Evolutionary conservation across 805 yeast species (phyloP).

Genomic region (Spathaspora sp.): DNA sequence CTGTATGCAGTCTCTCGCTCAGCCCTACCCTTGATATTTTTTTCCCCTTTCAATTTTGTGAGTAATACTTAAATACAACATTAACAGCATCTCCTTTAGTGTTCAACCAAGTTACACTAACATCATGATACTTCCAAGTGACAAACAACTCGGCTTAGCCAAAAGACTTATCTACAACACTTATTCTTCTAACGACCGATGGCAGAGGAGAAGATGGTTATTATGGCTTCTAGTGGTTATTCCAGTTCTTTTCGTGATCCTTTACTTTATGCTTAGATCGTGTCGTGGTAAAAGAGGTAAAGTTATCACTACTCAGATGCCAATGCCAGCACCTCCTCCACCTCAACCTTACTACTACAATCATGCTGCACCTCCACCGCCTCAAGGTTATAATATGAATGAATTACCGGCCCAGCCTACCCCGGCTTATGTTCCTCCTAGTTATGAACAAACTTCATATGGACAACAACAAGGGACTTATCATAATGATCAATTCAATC

Average conservation of each 20-base stretch:
- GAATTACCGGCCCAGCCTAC: constrained; percentile 5
- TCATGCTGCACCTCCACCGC: not conserved
- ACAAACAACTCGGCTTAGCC: not conserved
- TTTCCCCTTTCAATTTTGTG: not conserved
- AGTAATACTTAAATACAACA: not conserved
- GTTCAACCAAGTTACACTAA: not conserved
- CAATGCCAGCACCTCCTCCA: constrained; percentile 1
- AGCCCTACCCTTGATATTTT: not conserved
- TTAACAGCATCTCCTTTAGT: no score
- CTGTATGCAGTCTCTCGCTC: not conserved
- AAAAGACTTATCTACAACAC: not conserved
- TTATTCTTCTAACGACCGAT: not conserved
- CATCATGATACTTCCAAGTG: not conserved
- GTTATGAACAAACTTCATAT: not conserved
- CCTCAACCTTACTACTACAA: not conserved
- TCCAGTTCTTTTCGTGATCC: not conserved
- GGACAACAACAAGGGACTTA: not conserved
- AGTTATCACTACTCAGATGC: constrained; percentile 1
- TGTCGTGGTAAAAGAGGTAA: constrained; percentile 1
- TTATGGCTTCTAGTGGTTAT: constrained; percentile 1
- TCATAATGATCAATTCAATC: not conserved
- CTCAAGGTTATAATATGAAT: not conserved
- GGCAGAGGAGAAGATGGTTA: constrained; percentile 4
- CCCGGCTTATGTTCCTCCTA: constrained; percentile 1
- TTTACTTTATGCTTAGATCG: not conserved